Base-by-base conservation (phyloP, 345 rosid species). In the Gynandropsis gynandra region DNA sequence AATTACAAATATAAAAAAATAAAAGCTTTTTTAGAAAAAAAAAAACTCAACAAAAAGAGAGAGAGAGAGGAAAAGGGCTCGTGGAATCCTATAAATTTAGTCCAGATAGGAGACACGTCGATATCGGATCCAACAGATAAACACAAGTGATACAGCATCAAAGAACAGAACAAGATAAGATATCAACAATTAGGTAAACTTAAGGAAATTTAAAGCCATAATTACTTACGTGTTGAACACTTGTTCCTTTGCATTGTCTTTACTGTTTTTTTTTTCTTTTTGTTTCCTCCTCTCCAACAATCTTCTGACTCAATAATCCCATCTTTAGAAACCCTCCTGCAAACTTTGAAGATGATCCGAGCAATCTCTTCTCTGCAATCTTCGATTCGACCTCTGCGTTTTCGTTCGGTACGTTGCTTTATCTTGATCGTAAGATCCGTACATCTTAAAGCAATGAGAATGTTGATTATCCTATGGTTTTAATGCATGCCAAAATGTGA, bases 301-400 rank as follows among this genome's bases (percentile, higher is more conserved):
- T n/a, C n/a, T n/a, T n/a, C n/a, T n/a, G n/a, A n/a, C n/a, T 50
- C 57, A 63, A 64, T 43, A 3, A 4, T 5, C n/a, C 42, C 42
- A 39, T 11, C n/a, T 15, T n/a, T 36, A 64, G 32, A 65, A 47
- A 17, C 58, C 43, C 69, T 44, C 29, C 4, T 24, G 37, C n/a
- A n/a, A n/a, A n/a, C 44, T 36, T 12, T 32, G 60, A 59, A 66
- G 33, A 59, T 66, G 65, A 47, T 34, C 51, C 52, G 59, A 58
- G 10, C 56, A 53, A 3, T 65, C 50, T 53, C 65, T 27, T 47
- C 40, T 59, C 54, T 66, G 29, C 65, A 44, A 45, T 50, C 10
- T 58, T 35, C 57, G 34, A 6, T 50, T 32, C 53, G 18, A 12
- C 69, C 64, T 65, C 45, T 65, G 46, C 65, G 47, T 15, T 4